These are phyloP conservation scores for Hypericum perforatum DNA, from an alignment of 345 rosid species.

Conservation along the genomic window DNA sequence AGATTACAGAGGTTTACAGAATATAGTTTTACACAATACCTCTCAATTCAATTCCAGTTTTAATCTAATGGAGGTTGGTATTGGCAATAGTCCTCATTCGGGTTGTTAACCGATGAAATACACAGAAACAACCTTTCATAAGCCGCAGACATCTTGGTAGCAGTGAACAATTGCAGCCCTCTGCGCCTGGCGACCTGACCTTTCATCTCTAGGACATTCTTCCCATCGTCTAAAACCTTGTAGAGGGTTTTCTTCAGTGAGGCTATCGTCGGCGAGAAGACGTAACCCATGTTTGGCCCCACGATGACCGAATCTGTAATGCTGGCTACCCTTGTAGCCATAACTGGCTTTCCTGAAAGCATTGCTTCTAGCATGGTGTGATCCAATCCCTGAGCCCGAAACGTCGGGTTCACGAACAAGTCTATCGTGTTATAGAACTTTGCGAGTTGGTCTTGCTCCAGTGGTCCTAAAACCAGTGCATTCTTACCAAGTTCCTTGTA, in stretches of 20 bases:
- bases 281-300: constrained; percentile 52
- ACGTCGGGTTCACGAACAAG: constrained; percentile 74
- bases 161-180: constrained; percentile 64
- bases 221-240: constrained; percentile 48
- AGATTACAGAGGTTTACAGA: no score
- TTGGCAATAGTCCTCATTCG: constrained; percentile 32
- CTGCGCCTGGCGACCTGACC: constrained; percentile 52
- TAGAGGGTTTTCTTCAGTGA: constrained; percentile 48
- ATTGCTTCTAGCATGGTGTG: constrained; percentile 88
- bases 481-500: constrained; percentile 61
- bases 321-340: constrained; percentile 81
- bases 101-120: constrained; percentile 30
- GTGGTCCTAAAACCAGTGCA: constrained; percentile 63
- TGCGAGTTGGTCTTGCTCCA: constrained; percentile 64
- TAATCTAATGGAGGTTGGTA: constrained; percentile 18
- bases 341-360: constrained; percentile 65
- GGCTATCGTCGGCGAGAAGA: constrained; percentile 57
- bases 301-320: constrained; percentile 68
- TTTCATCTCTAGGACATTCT: constrained; percentile 47
- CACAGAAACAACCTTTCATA: constrained; percentile 83
- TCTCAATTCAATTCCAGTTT: no score
- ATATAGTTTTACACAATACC: no score
- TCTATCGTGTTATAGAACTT: constrained; percentile 76
- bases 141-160: constrained; percentile 82
- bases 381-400: constrained; percentile 87